Evolutionary conservation across 75 land plant genomes (phyloP), one percentile per base, ranked within the genome.

Genomic region (Larix kaempferi): DNA sequence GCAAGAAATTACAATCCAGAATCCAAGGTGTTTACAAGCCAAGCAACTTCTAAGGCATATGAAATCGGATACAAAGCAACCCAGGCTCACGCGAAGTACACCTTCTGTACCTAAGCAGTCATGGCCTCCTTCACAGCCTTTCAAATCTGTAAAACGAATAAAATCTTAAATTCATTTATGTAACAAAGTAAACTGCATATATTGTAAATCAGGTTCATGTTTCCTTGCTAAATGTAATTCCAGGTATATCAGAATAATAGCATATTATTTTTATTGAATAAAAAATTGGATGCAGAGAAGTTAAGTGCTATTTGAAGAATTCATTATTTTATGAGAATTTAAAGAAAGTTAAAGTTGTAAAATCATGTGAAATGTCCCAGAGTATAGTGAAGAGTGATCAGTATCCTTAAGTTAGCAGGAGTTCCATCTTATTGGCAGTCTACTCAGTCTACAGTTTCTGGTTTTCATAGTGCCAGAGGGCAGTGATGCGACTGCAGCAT

Each of bases 61-160:
- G 41, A 14, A 60, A 62, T 77, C 86, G 92, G 98, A 95, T 95
- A 95, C 96, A 80, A 88, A 89, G 76, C 94, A 95, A 26, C 96
- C 96, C 56, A 91, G 67, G 87, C 98, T 95, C 23, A 95, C 83
- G 1, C 98, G 88, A 23, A 95, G 92, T n/a, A 95, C 98, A 65
- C 98, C 96, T 74, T 91, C 84, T 27, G 89, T 81, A 8, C 87
- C 92, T 77, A 89, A 76, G 78, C 99, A 96, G 58, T 94, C 86
- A 25, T 62, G 61, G 21, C 84, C 95, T 27, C 84, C 88, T 57
- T 74, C 71, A 75, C 99, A 96, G 49, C 86, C 84, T 83, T 87
- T 89, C 59, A 90, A 72, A 78, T 87, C 99, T 96, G 90, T 75
- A 82, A 4, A 16, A 59, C 26, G 19, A 56, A 59, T 29, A 56